Base-by-base conservation (phyloP, 139 green algal genomes). In the Closterium sp. region DNA sequence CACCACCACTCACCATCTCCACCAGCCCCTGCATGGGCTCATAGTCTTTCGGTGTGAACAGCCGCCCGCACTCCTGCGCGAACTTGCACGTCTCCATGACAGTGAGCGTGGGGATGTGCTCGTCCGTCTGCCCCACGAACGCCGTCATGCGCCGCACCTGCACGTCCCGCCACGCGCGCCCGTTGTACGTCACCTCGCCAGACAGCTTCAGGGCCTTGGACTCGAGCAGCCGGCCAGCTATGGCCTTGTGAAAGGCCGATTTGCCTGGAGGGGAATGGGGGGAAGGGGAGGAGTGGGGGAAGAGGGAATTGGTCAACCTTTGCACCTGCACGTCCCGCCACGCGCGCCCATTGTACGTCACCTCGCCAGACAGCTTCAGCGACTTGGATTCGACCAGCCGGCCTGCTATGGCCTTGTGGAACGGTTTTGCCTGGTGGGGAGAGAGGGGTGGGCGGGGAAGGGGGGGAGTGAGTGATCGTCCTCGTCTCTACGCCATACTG, bases 1-100 rank as follows among this genome's bases (percentile, higher is more conserved):
- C 55, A 76, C 55, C 55, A 76, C 55, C 34, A 23, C 85, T 34
- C 33, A 88, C 85, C 85, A 88, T 88, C 33, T 88, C 32, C 7
- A 55, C 16, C 8, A 88, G 33, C 30, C 33, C 85, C 33, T 30
- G 30, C 33, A 88, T n/a, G 0, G 85, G 85, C 33, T 32, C 25
- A 4, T 88, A 33, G 30, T 88, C 85, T 9, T 88, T 33, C 16
- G 85, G 85, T 0, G 33, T 88, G 85, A 88, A 55, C 7, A 88
- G 33, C 0, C 34, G 32, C 31, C 16, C 86, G 87, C 84, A 93
- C 33, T 88, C 34, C 23, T 64, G 69, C 3, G 90, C 84, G 32
- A 90, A 91, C 35, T 93, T 34, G 35, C 38, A 64, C 66, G 90
- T 93, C 87, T 93, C 90, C 35, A 33, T 28, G 30, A 93, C 90